phyloP scores from a whole-genome alignment of 1,139 yeast species.

The Pichia sp. region DNA sequence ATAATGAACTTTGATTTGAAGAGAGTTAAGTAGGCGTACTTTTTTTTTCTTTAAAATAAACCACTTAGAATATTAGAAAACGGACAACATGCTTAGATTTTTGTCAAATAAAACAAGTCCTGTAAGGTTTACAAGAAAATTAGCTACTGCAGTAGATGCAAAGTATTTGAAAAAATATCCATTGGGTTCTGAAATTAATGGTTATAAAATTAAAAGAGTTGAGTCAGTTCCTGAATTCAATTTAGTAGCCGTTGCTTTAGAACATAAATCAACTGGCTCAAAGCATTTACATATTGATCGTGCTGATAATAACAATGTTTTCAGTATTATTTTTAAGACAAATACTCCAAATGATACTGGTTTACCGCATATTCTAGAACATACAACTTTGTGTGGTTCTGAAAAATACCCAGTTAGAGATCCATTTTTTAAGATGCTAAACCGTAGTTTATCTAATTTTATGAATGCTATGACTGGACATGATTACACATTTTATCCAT shows the following conservation, averaged over 20 bases:
- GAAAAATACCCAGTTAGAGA: constrained; percentile 87
- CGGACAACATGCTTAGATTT: constrained; percentile 6
- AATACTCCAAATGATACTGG: constrained; percentile 93
- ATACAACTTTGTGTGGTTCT: constrained; percentile 93
- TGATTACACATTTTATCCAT: constrained; percentile 92
- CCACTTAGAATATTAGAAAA: background rate
- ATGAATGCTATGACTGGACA: constrained; percentile 99
- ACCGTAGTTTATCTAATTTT: constrained; percentile 79
- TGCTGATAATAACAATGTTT: constrained; percentile 77
- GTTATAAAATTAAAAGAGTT: constrained; percentile 57
- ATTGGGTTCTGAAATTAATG: constrained; percentile 55
- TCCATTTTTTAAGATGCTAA: constrained; percentile 96
- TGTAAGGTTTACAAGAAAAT: background rate
- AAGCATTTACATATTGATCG: constrained; percentile 81
- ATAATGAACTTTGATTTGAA: no score
- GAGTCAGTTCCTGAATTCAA: constrained; percentile 76
- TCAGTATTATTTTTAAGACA: constrained; percentile 85
- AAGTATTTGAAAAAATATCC: constrained; percentile 44
- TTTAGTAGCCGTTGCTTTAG: constrained; percentile 66
- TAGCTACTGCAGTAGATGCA: constrained; percentile 20
- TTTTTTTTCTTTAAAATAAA: background rate
- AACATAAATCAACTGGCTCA: constrained; percentile 65
- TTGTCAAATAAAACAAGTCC: background rate
- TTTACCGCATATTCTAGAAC: constrained; percentile 92
- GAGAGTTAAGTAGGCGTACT: background rate